A percentile compares a stretch with the other conserved stretches of the same genome.
phyloP scores from a whole-genome alignment of 2,329 filamentous ascomycete species.

The Phaeosphaeria sp. region DNA sequence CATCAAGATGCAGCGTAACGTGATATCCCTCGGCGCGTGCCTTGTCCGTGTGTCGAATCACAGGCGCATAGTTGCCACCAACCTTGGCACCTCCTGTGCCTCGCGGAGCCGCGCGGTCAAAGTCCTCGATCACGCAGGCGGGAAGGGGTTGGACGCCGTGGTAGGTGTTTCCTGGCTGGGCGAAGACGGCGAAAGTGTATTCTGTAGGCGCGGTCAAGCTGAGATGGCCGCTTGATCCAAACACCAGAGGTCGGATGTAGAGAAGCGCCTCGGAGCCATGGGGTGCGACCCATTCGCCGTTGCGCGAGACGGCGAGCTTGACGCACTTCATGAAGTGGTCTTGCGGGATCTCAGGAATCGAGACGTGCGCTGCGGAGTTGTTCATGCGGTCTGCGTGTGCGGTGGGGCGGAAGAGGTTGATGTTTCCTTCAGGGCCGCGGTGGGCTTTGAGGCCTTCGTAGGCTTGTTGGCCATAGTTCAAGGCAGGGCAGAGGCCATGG shows the following conservation, averaged over 20 bases:
- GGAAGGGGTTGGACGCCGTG: constrained; percentile 31
- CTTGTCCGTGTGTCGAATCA: constrained; percentile 38
- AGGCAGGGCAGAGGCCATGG: constrained; percentile 25
- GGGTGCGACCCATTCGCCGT: constrained; percentile 36
- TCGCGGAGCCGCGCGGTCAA: constrained; percentile 45
- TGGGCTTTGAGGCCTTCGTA: constrained; percentile 31
- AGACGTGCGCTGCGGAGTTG: constrained; percentile 33
- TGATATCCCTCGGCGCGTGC: constrained; percentile 40
- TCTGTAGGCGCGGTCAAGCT: constrained; percentile 26
- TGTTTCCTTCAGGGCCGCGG: constrained; percentile 24
- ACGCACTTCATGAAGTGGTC: constrained; percentile 35
- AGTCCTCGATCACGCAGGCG: constrained; percentile 44
- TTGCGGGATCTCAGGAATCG: constrained; percentile 40
- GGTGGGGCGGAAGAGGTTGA: constrained; percentile 42
- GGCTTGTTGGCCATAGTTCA: constrained; percentile 32
- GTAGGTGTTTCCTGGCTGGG: constrained; percentile 32
- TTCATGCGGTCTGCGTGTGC: constrained; percentile 40
- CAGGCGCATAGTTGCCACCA: constrained; percentile 49
- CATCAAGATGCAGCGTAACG: constrained; percentile 47
- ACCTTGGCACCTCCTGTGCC: constrained; percentile 45
- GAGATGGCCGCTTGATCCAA: constrained; percentile 36
- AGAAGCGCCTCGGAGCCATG: constrained; percentile 36
- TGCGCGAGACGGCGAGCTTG: constrained; percentile 30
- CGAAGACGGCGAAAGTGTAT: constrained; percentile 43
- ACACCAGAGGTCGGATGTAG: constrained; percentile 46